A percentile compares a stretch with the other conserved stretches of the same genome.
Evolutionary conservation across 305 asterid species (phyloP).

Genomic region (Fraxinus dipetala): DNA sequence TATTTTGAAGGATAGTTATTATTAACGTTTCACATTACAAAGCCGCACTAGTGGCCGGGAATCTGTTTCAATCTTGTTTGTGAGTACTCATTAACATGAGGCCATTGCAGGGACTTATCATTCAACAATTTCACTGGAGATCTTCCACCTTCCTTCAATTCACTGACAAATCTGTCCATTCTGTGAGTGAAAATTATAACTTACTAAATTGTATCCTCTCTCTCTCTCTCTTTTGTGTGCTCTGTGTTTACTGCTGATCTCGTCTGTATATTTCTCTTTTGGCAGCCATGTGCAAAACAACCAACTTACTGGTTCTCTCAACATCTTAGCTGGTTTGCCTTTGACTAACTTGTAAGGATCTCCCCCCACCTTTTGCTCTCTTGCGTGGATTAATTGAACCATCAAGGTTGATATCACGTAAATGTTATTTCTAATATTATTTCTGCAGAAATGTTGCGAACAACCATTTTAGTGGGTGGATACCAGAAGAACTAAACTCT

Average conservation of each 20-base stretch:
- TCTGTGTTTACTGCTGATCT: constrained; percentile 21
- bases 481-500: constrained; percentile 69
- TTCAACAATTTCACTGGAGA: constrained; percentile 81
- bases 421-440: constrained; percentile 8
- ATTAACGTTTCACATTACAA: not conserved
- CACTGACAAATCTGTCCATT: constrained; percentile 71
- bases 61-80: constrained; percentile 6
- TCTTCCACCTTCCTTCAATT: constrained; percentile 69
- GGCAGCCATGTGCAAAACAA: constrained; percentile 76
- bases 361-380: constrained; percentile 5
- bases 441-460: constrained; percentile 83
- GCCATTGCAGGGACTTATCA: constrained; percentile 71
- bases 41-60: not conserved
- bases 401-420: not conserved
- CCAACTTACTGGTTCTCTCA: constrained; percentile 74
- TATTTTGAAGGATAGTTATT: not conserved
- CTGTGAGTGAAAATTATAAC: constrained; percentile 56
- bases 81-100: constrained; percentile 24
- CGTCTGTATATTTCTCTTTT: constrained; percentile 27
- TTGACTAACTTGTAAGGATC: constrained; percentile 72
- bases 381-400: constrained; percentile 11
- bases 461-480: constrained; percentile 87
- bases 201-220: not conserved
- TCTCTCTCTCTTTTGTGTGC: not conserved
- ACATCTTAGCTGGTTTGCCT: constrained; percentile 67